Base-by-base conservation (phyloP, 768 basidiomycete species). In the Termitomyces sp. region DNA sequence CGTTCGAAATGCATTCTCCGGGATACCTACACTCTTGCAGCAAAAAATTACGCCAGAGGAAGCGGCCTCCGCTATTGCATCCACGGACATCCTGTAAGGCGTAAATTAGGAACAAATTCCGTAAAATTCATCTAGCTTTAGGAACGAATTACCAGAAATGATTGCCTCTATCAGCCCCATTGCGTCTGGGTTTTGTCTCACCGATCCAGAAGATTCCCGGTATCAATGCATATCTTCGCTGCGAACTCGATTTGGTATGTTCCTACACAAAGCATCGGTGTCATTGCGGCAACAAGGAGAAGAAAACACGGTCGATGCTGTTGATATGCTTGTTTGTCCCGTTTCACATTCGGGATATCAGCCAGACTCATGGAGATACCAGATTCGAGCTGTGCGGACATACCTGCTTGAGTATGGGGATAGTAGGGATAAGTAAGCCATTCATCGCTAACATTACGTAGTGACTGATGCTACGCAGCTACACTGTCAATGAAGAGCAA, bases 271-370 rank as follows among this genome's bases (percentile, higher is more conserved):
- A 25, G 89, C 90, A 0, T 91, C 91, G 0, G 73, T 76, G 6
- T 80, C 82, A 17, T 69, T 92, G 61, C 79, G 79, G 35, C 78
- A 82, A 58, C 89, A 90, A 68, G 89, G 89, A 5, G 86, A 88
- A 64, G 86, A 89, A 69, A 89, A 87, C 61, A 87, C 85, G 2
- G 83, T 94, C 8, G 92, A 94, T 69, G 85, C 87, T 5, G 87
- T 92, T 17, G 81, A 87, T 61, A 80, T 83, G 67, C 73, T 91
- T 55, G 89, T 88, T 61, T 54, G 81, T 71, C 16, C 19, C 28
- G 30, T 53, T 45, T 21, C 28, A 8, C 30, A 21, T 19, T n/a
- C n/a, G 23, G 14, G 19, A 16, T 32, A 9, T 23, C 5, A 27
- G 34, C 27, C 41, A 27, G 21, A 25, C 57, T 23, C 51, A 57